Percentiles rank a stretch among this genome's conserved stretches.
Conservation (phyloP, 2,329 filamentous ascomycete species). For the Blastomyces emzantsi region DNA sequence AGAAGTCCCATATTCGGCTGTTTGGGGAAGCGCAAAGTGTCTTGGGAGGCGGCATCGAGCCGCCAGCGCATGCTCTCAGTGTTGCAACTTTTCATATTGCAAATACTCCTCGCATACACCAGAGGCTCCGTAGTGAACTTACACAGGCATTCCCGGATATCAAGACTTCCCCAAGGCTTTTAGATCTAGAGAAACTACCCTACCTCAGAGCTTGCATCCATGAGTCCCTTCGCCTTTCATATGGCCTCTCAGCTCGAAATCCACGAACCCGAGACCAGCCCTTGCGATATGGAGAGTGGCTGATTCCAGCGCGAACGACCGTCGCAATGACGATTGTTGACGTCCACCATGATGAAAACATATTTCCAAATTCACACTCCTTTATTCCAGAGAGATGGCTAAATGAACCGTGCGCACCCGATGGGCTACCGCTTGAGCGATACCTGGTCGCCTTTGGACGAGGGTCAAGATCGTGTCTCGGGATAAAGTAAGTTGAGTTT, state of each 20-base stretch:
- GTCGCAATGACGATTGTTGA: conserved; percentile 20
- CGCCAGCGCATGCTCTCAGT: conserved; percentile 21
- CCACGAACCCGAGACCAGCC: conserved; percentile 14
- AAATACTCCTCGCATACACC: conserved; percentile 18
- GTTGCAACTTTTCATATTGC: conserved; percentile 24
- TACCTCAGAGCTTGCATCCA: conserved; percentile 12
- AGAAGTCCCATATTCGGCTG: conserved; percentile 20
- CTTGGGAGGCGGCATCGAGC: conserved; percentile 23
- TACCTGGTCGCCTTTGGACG: conserved; percentile 30
- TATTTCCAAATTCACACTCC: conserved; percentile 22
- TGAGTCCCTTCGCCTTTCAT: conserved; percentile 14
- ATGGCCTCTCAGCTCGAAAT: conserved; percentile 17
- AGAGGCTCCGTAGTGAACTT: conserved; percentile 20
- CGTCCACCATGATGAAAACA: conserved; percentile 20
- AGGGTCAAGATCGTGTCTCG: conserved; percentile 37
- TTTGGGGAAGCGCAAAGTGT: conserved; percentile 22
- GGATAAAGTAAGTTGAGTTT: conserved; percentile 27
- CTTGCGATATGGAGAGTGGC: conserved; percentile 15
- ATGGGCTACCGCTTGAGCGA: conserved; percentile 16
- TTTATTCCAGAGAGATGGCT: conserved; percentile 28
- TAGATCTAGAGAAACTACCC: conserved; percentile 8
- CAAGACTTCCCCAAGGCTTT: conserved; percentile 6
- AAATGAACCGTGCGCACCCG: conserved; percentile 12
- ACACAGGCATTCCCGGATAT: conserved; percentile 18
- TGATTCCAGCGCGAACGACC: conserved; percentile 17